Conservation (phyloP, 352 stramenopile species). For the Phytopythium chamaehyphon region DNA sequence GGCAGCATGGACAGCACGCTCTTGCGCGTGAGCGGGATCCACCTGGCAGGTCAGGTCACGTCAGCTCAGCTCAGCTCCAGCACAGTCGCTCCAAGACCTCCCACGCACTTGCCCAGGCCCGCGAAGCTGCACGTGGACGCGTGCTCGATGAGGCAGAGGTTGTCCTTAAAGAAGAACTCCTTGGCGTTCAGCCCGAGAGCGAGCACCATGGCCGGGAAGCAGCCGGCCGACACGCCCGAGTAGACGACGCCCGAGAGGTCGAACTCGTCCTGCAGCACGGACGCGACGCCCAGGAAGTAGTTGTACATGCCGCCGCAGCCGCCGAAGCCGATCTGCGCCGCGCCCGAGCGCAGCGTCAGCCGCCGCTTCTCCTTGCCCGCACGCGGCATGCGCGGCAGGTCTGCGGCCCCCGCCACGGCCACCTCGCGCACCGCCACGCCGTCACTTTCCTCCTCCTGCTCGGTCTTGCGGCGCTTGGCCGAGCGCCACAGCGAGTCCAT, state of each 20-base stretch:
- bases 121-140: constrained; percentile 51
- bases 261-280: constrained; percentile 73
- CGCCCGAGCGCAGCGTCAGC: constrained; percentile 50
- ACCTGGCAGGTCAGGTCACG: constrained; percentile 23
- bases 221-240: constrained; percentile 71
- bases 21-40: constrained; percentile 70
- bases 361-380: constrained; percentile 25
- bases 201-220: constrained; percentile 66
- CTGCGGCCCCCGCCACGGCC: background rate
- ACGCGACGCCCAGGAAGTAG: constrained; percentile 78
- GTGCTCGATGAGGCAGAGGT: constrained; percentile 66
- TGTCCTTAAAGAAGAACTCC: constrained; percentile 84
- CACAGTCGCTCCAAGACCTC: too few relatives aligned
- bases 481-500: constrained; percentile 5
- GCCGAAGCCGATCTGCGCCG: constrained; percentile 76
- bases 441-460: background rate
- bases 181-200: constrained; percentile 65
- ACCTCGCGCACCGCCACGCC: background rate
- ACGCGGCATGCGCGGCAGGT: constrained; percentile 8
- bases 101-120: constrained; percentile 51
- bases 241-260: constrained; percentile 69
- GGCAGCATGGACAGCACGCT: constrained; percentile 63
- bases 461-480: background rate
- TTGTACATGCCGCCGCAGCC: constrained; percentile 87
- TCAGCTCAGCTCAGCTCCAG: background rate